A percentile compares a stretch with the other conserved stretches of the same genome.
Conservation (phyloP, 1,284 basidiomycete species). For the Gymnopus androsaceus region DNA sequence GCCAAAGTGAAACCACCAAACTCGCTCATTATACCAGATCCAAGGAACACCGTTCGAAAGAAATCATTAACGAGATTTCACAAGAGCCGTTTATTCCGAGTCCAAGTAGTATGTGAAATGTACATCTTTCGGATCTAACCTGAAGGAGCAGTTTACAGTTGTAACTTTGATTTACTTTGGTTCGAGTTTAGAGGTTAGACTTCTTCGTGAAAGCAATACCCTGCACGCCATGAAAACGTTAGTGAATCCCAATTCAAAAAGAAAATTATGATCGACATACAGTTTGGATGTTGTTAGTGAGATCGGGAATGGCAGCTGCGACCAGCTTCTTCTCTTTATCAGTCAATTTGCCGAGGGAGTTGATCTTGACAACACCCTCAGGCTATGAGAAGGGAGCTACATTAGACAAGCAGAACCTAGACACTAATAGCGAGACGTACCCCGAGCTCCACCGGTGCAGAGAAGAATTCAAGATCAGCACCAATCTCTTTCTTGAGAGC, state of each 20-base stretch:
- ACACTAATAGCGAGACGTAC: conserved; percentile 46
- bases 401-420: conserved; percentile 10
- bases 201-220: conserved; percentile 16
- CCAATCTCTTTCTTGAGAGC: conserved; percentile 65
- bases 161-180: not conserved
- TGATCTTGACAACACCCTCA: conserved; percentile 83
- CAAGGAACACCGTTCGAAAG: too few relatives aligned
- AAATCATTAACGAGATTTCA: too few relatives aligned
- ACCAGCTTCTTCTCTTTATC: conserved; percentile 76
- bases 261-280: conserved; percentile 29
- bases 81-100: too few relatives aligned
- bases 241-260: not conserved
- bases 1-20: too few relatives aligned
- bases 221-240: not conserved
- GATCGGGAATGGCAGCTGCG: conserved; percentile 79
- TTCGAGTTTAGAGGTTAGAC: conserved; percentile 5
- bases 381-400: conserved; percentile 40
- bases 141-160: not conserved
- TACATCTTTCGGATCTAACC: not conserved
- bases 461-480: conserved; percentile 80
- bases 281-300: conserved; percentile 72
- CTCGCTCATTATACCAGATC: too few relatives aligned
- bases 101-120: too few relatives aligned
- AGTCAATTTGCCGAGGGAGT: conserved; percentile 73
- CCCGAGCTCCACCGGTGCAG: conserved; percentile 82